Base-by-base conservation (phyloP, 148 eudicot genomes). In the Fallopia convolvulus region DNA sequence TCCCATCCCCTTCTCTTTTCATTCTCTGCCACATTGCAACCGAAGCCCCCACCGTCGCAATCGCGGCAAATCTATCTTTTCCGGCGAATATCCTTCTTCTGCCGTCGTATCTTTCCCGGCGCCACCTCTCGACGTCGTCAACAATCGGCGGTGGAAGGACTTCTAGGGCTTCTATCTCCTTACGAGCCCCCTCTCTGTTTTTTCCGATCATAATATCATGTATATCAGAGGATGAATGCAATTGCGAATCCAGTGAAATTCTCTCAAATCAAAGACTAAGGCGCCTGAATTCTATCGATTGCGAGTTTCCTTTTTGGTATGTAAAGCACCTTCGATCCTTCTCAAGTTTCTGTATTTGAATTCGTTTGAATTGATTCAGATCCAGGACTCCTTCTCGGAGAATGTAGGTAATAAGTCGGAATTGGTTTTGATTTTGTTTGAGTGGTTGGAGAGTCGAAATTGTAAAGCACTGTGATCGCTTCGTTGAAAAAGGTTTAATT, bases 41-140 rank as follows among this genome's bases (percentile, higher is more conserved):
- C 72, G 72, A 20, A 63, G 39, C 70, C 70, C 47, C 26, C 70
- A 26, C 70, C 21, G 44, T 68, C 72, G 70, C 70, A 65, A 65
- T 65, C 70, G 70, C 70, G 72, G 72, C 72, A 68, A 68, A 33
- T 33, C 44, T 33, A 5, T 68, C 72, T 5, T 39, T 18, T 33
- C 44, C 72, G 72, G 72, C 72, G 72, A 68, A 36, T 14, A 2
- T n/a, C 20, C 72, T 17, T 14, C 14, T 68, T 13, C 17, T 39
- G n/a, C 72, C 72, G 20, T n/a, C 20, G 12, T 23, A 58, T 63
- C 9, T 68, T 39, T 33, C 72, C 1, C 46, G 18, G 72, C 20
- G 44, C 36, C n/a, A 17, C n/a, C 70, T 61, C 70, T 30, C 36
- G 36, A 14, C 65, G 26, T 58, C 65, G 65, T 20, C 30, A 39